Evolutionary conservation across 371 early-diverging fungal species (phyloP).

Genomic region (Mucor indicus): DNA sequence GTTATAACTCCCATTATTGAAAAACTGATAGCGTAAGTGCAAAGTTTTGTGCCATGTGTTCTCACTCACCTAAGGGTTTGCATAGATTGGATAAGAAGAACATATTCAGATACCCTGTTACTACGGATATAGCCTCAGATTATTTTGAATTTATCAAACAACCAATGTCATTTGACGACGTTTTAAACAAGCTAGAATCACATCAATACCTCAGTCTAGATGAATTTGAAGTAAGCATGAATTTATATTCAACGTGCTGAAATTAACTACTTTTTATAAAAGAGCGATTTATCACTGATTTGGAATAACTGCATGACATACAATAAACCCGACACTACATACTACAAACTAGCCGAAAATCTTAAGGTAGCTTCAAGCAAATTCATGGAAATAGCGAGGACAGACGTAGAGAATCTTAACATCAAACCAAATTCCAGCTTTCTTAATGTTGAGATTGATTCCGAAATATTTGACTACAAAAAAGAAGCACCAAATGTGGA

Average conservation of each 20-base stretch:
- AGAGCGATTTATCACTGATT: conserved; percentile 70
- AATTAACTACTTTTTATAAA: too few relatives aligned
- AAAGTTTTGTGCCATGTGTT: too few relatives aligned
- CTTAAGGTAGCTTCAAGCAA: conserved; percentile 36
- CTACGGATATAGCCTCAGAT: conserved; percentile 76
- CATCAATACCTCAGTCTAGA: conserved; percentile 38
- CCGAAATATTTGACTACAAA: too few relatives aligned
- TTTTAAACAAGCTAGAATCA: conserved; percentile 38
- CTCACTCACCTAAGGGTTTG: too few relatives aligned
- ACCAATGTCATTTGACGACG: conserved; percentile 60
- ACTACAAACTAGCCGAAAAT: conserved; percentile 64
- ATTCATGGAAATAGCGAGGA: conserved; percentile 34
- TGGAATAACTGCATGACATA: conserved; percentile 77
- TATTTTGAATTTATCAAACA: conserved; percentile 69
- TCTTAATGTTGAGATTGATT: too few relatives aligned
- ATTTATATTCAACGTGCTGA: too few relatives aligned
- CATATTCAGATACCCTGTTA: conserved; percentile 66
- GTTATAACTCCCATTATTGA: conserved; percentile 60
- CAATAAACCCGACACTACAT: conserved; percentile 72
- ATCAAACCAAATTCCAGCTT: too few relatives aligned
- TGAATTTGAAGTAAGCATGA: conserved; percentile 49
- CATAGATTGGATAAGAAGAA: conserved; percentile 53
- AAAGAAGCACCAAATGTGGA: too few relatives aligned
- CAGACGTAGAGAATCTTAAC: conserved; percentile 36
- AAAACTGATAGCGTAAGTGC: too few relatives aligned